These are phyloP conservation scores for Talaromyces sp. DNA, from an alignment of 2,329 filamentous ascomycete species.

Conservation along the genomic window DNA sequence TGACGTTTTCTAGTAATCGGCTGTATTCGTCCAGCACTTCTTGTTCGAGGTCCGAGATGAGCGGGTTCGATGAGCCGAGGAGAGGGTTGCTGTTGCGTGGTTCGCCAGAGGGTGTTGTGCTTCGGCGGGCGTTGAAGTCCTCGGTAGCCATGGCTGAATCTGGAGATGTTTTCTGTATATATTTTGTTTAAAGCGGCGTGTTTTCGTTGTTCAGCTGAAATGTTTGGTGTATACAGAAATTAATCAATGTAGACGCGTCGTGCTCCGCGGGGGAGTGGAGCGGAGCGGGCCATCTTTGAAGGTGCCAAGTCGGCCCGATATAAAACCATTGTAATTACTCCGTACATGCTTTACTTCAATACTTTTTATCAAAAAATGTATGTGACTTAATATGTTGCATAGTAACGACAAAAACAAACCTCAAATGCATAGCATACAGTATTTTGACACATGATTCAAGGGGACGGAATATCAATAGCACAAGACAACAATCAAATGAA, in stretches of 20 bases:
- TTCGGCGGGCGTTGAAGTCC: not conserved
- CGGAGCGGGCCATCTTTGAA: not conserved
- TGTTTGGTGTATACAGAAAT: not conserved
- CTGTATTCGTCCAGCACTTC: constrained; percentile 94
- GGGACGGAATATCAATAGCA: not conserved
- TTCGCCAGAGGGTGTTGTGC: constrained; percentile 5
- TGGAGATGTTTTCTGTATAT: not conserved
- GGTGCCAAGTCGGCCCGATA: not conserved
- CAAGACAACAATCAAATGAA: not conserved
- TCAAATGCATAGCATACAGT: not conserved
- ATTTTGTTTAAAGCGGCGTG: not conserved
- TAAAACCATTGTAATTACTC: not conserved
- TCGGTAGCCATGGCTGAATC: not conserved
- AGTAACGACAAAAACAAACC: not conserved
- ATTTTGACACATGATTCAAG: not conserved
- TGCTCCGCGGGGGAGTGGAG: not conserved
- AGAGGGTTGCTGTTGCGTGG: constrained; percentile 19
- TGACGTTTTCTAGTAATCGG: constrained; percentile 80
- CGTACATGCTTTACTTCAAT: not conserved
- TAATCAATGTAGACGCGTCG: not conserved
- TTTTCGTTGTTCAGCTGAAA: not conserved
- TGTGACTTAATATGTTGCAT: not conserved
- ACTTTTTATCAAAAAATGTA: not conserved
- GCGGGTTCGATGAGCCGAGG: constrained; percentile 29
- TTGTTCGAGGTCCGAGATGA: constrained; percentile 74